A percentile compares a stretch with the other conserved stretches of the same genome.
Evolutionary conservation across 2,329 filamentous ascomycete species (phyloP).

Genomic region (Aspergillus luchuensis): DNA sequence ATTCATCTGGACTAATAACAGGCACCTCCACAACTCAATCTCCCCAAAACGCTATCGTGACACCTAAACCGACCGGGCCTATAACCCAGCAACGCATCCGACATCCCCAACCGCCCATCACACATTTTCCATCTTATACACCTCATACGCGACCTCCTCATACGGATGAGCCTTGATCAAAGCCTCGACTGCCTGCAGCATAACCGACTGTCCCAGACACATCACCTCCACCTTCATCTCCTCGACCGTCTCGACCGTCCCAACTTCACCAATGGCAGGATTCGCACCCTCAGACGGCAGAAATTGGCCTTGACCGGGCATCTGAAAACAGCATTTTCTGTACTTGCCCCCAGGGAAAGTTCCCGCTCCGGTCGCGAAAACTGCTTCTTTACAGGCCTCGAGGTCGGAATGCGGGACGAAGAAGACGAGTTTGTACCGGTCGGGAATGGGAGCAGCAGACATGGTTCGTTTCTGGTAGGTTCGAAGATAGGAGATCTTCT

Average conservation of each 20-base stretch:
- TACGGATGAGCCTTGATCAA: constrained; percentile 49
- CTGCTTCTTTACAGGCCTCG: constrained; percentile 44
- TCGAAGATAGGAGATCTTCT: neutral
- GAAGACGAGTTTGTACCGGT: constrained; percentile 49
- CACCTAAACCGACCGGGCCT: neutral
- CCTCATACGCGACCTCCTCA: constrained; percentile 49
- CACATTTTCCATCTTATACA: constrained; percentile 47
- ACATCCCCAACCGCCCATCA: constrained; percentile 17
- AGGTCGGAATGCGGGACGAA: constrained; percentile 44
- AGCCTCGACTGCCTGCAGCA: constrained; percentile 44
- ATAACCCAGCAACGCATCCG: neutral
- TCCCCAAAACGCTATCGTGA: neutral
- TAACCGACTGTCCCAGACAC: constrained; percentile 42
- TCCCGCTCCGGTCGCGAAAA: constrained; percentile 47
- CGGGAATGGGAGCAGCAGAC: constrained; percentile 23
- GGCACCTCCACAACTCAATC: neutral
- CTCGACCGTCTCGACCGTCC: constrained; percentile 42
- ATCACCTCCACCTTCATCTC: constrained; percentile 49
- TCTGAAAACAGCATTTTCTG: constrained; percentile 44
- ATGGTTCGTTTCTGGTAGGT: constrained; percentile 21
- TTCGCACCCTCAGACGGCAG: constrained; percentile 42
- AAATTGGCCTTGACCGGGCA: constrained; percentile 45
- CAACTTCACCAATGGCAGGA: constrained; percentile 45
- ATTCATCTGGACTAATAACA: neutral
- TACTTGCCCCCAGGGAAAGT: constrained; percentile 46